A percentile compares a stretch with the other conserved stretches of the same genome.
Conservation (phyloP, 1,139 yeast species). For the Geotrichum europaeum region DNA sequence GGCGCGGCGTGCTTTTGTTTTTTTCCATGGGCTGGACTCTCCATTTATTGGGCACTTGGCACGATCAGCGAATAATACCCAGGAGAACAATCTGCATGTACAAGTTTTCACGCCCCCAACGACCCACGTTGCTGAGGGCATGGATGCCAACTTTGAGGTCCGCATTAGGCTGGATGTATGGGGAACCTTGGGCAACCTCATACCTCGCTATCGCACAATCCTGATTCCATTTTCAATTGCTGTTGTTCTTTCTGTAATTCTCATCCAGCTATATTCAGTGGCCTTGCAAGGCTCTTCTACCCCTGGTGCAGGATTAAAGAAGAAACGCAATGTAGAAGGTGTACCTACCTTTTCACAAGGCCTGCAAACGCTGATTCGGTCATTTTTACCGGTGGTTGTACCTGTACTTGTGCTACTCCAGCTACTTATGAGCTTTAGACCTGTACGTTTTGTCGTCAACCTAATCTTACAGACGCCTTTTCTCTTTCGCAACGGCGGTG, state of each 20-base stretch:
- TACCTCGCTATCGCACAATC: conserved; percentile 34
- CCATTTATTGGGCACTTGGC: conserved; percentile 63
- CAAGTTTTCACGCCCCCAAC: conserved; percentile 32
- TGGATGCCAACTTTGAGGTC: conserved; percentile 15
- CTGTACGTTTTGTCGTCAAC: conserved; percentile 21
- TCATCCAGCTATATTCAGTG: conserved; percentile 24
- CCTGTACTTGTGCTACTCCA: conserved; percentile 20
- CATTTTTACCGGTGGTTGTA: conserved; percentile 22
- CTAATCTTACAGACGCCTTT: conserved; percentile 18
- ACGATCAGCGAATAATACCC: conserved; percentile 8
- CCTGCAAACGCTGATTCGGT: conserved; percentile 32
- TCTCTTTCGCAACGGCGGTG: conserved; percentile 5
- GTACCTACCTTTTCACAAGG: conserved; percentile 52
- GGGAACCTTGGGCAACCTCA: conserved; percentile 34
- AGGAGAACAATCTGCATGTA: conserved; percentile 29
- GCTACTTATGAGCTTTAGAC: conserved; percentile 19
- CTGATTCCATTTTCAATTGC: conserved; percentile 33
- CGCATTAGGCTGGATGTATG: conserved; percentile 32
- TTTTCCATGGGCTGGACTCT: conserved; percentile 59
- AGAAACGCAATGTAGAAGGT: conserved; percentile 27
- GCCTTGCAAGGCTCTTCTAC: neutral
- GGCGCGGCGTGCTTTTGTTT: conserved; percentile 30
- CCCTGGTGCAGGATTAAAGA: conserved; percentile 14
- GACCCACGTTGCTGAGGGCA: neutral
- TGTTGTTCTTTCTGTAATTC: conserved; percentile 23